Conservation (phyloP, 768 basidiomycete species). For the Krasilnikovozyma curviuscula region DNA sequence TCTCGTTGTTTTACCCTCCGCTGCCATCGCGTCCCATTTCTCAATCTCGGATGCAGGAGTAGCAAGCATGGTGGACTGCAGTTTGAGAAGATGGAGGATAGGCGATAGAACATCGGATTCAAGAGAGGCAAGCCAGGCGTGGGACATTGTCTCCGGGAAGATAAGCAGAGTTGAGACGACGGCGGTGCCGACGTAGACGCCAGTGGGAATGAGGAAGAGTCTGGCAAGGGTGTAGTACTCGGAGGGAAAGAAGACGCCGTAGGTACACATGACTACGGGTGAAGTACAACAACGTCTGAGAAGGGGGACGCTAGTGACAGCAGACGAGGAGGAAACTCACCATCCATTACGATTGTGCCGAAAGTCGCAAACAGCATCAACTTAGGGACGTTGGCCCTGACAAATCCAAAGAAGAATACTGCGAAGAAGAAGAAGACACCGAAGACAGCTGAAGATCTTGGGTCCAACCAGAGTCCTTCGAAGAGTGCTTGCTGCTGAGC, state of each 20-base stretch:
- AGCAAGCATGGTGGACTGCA: slow-evolving; percentile 19
- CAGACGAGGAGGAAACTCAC: background rate
- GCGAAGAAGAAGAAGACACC: slow-evolving; percentile 36
- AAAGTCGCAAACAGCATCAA: slow-evolving; percentile 19
- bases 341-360: slow-evolving; percentile 9
- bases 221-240: slow-evolving; percentile 30
- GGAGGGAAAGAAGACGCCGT: slow-evolving; percentile 37
- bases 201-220: slow-evolving; percentile 31
- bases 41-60: slow-evolving; percentile 15
- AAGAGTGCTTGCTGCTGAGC: slow-evolving; percentile 32
- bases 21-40: slow-evolving; percentile 16
- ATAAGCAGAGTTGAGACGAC: slow-evolving; percentile 32
- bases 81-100: slow-evolving; percentile 14
- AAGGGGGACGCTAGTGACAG: background rate
- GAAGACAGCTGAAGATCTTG: slow-evolving; percentile 32
- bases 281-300: too few relatives aligned
- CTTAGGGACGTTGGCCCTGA: slow-evolving; percentile 34
- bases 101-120: too few relatives aligned
- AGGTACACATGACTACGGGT: slow-evolving; percentile 25
- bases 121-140: slow-evolving; percentile 25
- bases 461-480: slow-evolving; percentile 35
- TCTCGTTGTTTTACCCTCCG: slow-evolving; percentile 14
- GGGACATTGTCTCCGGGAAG: slow-evolving; percentile 38
- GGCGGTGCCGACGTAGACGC: slow-evolving; percentile 35
- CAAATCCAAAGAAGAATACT: slow-evolving; percentile 27